Base-by-base conservation (phyloP, 2,329 filamentous ascomycete genomes). In the Cladorrhinum sp. region DNA sequence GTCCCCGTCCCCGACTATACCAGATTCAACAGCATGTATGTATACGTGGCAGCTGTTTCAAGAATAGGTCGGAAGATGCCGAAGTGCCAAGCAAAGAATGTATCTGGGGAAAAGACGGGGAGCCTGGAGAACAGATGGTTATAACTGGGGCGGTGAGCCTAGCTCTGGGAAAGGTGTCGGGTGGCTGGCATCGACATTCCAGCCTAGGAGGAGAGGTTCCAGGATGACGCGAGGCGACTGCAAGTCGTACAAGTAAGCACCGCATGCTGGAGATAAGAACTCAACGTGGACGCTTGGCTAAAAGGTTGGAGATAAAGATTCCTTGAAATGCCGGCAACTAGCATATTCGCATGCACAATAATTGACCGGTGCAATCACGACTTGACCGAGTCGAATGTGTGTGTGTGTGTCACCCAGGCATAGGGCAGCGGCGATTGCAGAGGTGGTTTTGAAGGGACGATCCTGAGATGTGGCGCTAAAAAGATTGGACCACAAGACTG, bases 391-490 rank as follows among this genome's bases (percentile, higher is more conserved):
- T 10, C 10, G 26, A 30, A 30, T 30, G 26, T 30, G 26, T 30
- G 26, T 5, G 26, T 30, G 26, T 30, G 5, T 30, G 26, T 5
- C 26, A 5, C 5, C 26, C 26, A 10, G 4, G 14, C 23, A 23
- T 30, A 53, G 26, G 14, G 51, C 24, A 52, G 23, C 14, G 14
- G 52, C n/a, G 30, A 21, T 36, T 23, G 7, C 21, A 26, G 28
- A 54, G 52, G 52, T 21, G 36, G 36, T 14, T 16, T 42, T n/a
- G 36, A 16, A 30, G 52, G 52, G 52, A 36, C 18, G 28, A 42
- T 55, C 33, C 53, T 30, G 53, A 55, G 33, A 36, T 39, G 6
- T 54, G 28, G 28, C 51, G 51, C 51, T 53, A 53, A 3, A 16
- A 21, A 33, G 26, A 16, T 24, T 20, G 23, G 51, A 14, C 28